These are phyloP conservation scores for Botrytis deweyae DNA, from an alignment of 2,329 filamentous ascomycete species.

Conservation along the genomic window DNA sequence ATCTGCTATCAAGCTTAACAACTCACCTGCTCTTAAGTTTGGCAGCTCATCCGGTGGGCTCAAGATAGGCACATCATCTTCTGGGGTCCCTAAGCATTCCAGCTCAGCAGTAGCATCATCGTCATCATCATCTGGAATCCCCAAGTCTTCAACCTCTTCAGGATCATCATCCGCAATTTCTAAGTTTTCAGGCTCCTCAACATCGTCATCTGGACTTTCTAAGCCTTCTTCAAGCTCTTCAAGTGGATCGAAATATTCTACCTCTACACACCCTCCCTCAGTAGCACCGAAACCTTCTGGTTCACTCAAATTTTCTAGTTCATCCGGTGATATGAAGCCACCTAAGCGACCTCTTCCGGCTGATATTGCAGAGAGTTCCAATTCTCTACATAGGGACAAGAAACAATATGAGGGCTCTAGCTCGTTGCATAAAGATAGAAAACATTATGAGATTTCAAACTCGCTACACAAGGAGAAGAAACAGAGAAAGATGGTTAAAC, in stretches of 20 bases:
- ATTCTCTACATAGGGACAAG: conserved; percentile 9
- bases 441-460: conserved; percentile 4
- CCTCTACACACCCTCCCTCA: neutral
- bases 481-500: conserved; percentile 22
- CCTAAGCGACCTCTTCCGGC: conserved; percentile 30
- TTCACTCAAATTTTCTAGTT: conserved; percentile 8
- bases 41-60: neutral
- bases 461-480: conserved; percentile 6
- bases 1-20: neutral
- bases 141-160: neutral
- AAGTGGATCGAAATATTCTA: conserved; percentile 3
- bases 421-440: conserved; percentile 9
- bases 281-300: neutral
- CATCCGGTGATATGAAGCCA: conserved; percentile 27
- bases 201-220: neutral
- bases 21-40: neutral
- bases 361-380: conserved; percentile 22
- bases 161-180: neutral
- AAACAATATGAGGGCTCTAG: conserved; percentile 13
- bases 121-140: neutral
- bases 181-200: neutral
- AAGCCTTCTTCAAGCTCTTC: neutral
- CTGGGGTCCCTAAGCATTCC: neutral
- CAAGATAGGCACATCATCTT: neutral
- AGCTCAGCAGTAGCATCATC: neutral